Conservation (phyloP, 257 asterid species). For the Solanum paucissectum region DNA sequence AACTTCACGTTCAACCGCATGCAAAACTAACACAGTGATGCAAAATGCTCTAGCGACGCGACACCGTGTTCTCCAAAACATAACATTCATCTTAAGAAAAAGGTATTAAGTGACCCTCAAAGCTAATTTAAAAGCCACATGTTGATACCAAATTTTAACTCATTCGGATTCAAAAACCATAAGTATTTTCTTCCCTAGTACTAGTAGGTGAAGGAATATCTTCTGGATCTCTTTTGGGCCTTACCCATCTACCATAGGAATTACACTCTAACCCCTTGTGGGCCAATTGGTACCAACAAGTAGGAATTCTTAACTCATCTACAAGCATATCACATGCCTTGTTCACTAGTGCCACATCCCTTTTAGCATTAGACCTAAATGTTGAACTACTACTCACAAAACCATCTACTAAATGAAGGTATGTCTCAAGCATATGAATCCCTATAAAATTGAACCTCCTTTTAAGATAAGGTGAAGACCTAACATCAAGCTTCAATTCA, state of each 20-base stretch:
- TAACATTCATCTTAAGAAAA: no score
- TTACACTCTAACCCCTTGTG: conserved; percentile 55
- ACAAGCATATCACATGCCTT: conserved; percentile 66
- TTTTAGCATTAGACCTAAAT: conserved; percentile 44
- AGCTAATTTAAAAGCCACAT: no score
- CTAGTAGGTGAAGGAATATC: conserved; percentile 47
- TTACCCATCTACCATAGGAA: conserved; percentile 65
- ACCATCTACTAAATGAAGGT: conserved; percentile 67
- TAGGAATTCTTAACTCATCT: conserved; percentile 66
- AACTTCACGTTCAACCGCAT: no score
- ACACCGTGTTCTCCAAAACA: no score
- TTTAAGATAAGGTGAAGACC: conserved; percentile 49
- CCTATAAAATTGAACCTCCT: conserved; percentile 49
- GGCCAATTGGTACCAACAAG: conserved; percentile 52
- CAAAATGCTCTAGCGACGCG: not conserved
- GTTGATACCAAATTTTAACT: no score
- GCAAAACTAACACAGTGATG: not conserved
- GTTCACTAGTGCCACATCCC: conserved; percentile 72
- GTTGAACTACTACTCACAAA: conserved; percentile 22
- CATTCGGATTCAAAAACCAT: not conserved
- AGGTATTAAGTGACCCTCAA: no score
- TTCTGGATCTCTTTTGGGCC: conserved; percentile 56
- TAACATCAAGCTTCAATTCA: conserved; percentile 47
- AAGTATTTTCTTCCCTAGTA: not conserved
- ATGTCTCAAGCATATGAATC: conserved; percentile 64